These are phyloP conservation scores for Rhodotorula sp. DNA, from an alignment of 1,284 basidiomycete genomes.

Conservation along the genomic window DNA sequence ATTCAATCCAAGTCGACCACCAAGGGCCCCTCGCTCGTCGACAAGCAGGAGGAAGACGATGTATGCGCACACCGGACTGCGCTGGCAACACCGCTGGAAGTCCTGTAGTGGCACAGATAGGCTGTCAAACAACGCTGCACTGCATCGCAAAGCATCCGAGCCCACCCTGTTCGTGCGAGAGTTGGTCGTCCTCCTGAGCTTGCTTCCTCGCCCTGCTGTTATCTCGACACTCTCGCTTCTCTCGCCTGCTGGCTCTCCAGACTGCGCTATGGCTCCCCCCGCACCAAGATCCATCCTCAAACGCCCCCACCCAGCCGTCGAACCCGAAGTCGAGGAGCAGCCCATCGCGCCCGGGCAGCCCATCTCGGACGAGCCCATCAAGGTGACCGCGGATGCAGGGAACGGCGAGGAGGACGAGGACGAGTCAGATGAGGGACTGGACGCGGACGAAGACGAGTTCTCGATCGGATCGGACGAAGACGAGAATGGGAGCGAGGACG, in stretches of 20 bases:
- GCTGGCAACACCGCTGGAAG: too few relatives aligned
- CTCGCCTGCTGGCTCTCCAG: not conserved
- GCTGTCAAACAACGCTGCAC: too few relatives aligned
- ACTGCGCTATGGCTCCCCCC: not conserved
- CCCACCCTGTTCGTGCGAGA: not conserved
- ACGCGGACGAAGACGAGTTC: conserved; percentile 9
- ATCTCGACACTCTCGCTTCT: not conserved
- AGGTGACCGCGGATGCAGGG: conserved; percentile 6
- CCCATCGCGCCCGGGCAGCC: conserved; percentile 12
- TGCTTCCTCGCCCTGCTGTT: not conserved
- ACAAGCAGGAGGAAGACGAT: too few relatives aligned
- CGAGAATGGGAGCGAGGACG: conserved; percentile 10
- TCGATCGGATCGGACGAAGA: conserved; percentile 20
- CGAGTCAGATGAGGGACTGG: conserved; percentile 8
- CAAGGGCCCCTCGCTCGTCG: too few relatives aligned
- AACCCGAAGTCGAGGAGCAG: conserved; percentile 25
- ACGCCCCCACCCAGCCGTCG: conserved; percentile 27
- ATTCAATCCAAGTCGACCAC: too few relatives aligned
- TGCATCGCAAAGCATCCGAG: too few relatives aligned
- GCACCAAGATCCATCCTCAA: conserved; percentile 36
- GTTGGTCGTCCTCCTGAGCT: not conserved
- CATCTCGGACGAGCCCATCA: conserved; percentile 23
- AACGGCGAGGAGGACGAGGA: conserved; percentile 3
- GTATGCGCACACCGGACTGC: too few relatives aligned
- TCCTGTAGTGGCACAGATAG: too few relatives aligned